These are phyloP conservation scores for Sarcodon aspratus DNA, from an alignment of 768 basidiomycete species.

Conservation along the genomic window DNA sequence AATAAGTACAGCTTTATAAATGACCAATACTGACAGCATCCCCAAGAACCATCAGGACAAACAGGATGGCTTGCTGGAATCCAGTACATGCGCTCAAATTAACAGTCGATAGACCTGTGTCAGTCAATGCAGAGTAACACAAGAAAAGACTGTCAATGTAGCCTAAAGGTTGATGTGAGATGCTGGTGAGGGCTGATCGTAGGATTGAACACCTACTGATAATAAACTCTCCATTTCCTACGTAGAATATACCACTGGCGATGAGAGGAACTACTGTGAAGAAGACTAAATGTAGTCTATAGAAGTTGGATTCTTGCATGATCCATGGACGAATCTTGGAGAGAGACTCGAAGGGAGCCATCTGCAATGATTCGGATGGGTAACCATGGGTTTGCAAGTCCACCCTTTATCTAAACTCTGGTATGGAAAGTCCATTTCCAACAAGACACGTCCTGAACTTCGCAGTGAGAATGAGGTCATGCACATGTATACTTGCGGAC, in stretches of 20 bases:
- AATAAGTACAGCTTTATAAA: neutral
- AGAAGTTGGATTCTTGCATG: conserved; percentile 33
- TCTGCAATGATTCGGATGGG: no score
- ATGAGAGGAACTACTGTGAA: conserved; percentile 51
- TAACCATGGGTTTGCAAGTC: no score
- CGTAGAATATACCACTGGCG: conserved; percentile 54
- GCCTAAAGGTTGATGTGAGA: conserved; percentile 16
- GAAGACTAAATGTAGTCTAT: conserved; percentile 35
- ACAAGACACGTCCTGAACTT: no score
- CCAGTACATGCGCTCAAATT: conserved; percentile 37
- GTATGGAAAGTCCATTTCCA: no score
- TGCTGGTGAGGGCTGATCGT: neutral
- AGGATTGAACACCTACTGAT: conserved; percentile 8
- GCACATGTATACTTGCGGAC: no score
- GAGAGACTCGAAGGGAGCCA: no score
- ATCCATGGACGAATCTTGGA: neutral
- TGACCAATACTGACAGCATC: conserved; percentile 17
- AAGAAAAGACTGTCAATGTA: conserved; percentile 51
- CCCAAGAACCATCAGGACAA: conserved; percentile 38
- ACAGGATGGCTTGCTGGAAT: conserved; percentile 39
- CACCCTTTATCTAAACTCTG: no score
- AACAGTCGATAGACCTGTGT: conserved; percentile 26
- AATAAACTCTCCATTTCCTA: conserved; percentile 39
- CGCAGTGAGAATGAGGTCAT: no score
- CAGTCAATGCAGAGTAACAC: conserved; percentile 51